Percentiles rank a stretch among this genome's conserved stretches.
Conservation (phyloP, 305 asterid species). For the Solanum chacoense region DNA sequence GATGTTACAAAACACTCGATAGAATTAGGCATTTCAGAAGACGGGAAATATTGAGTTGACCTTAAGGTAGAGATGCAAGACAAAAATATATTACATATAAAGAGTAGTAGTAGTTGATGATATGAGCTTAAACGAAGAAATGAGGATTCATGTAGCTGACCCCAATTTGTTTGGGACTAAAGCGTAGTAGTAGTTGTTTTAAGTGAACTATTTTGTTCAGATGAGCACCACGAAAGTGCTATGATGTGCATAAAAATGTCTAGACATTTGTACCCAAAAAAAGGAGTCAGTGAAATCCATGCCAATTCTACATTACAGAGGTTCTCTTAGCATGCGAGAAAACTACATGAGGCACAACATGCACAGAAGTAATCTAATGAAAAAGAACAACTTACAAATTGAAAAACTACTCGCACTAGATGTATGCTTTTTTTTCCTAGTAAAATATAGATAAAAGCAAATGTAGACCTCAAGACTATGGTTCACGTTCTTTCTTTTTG, state of each 20-base stretch:
- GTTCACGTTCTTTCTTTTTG: not conserved
- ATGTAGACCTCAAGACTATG: not conserved
- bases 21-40: not conserved
- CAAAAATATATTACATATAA: not conserved
- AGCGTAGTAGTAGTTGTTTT: not conserved
- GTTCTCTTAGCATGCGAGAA: not conserved
- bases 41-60: not conserved
- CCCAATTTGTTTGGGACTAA: not conserved
- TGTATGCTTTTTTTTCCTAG: not conserved
- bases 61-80: not conserved
- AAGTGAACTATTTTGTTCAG: not conserved
- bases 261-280: not conserved
- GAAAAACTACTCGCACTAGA: not conserved
- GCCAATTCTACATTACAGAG: not conserved
- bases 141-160: not conserved
- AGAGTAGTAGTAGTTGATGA: not conserved
- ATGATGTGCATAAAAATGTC: not conserved
- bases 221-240: not conserved
- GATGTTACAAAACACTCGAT: not conserved
- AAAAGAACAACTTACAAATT: not conserved
- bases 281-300: not conserved
- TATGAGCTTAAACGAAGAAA: not conserved
- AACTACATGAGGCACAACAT: not conserved
- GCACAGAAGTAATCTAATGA: not conserved
- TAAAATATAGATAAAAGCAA: not conserved